Base-by-base conservation (phyloP, 1,284 basidiomycete species). In the Microbotryum scabiosae region DNA sequence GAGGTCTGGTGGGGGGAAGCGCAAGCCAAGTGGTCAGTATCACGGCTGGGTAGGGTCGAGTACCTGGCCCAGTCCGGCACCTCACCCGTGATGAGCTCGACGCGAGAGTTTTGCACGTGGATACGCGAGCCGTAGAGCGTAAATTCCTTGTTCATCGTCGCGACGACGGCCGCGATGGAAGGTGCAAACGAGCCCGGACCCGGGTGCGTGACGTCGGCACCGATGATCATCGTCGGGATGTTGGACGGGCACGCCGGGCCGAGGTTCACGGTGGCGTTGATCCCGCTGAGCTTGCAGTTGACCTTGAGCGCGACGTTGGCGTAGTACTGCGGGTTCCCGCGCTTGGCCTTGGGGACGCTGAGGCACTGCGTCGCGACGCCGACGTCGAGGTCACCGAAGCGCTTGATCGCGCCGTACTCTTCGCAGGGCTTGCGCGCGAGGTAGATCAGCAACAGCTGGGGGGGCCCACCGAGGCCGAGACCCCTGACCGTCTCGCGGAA, bases 181-280 rank as follows among this genome's bases (percentile, higher is more conserved):
- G 88, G 87, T 14, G 57, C 2, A 84, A 86, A 14, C 83, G 84
- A 62, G 77, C 79, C 64, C 81, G 79, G 63, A 30, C 58, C 84
- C 23, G 87, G 86, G 74, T 89, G 87, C 1, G 87, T 88, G 21
- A 90, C 87, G 70, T 89, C 87, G 75, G 88, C 86, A 7, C 87
- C 87, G 28, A 89, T 81, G 36, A 88, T 73, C 84, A 89, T 89
- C 0, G 86, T 88, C 36, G 36, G 16, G 36, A 41, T 41, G 36
- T 41, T 41, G 36, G 36, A 12, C 16, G 36, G 36, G 36, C 36
- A 41, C 36, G 14, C 36, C 36, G 36, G 36, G 36, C 36, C 36
- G 36, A 41, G 36, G 14, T 23, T n/a, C 18, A 58, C 43, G 26
- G 36, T 51, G 66, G 88, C 85, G 70, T 90, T 89, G 56, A 85